Conservation (phyloP, 1,139 yeast genomes). For the Suhomyces maxii region DNA sequence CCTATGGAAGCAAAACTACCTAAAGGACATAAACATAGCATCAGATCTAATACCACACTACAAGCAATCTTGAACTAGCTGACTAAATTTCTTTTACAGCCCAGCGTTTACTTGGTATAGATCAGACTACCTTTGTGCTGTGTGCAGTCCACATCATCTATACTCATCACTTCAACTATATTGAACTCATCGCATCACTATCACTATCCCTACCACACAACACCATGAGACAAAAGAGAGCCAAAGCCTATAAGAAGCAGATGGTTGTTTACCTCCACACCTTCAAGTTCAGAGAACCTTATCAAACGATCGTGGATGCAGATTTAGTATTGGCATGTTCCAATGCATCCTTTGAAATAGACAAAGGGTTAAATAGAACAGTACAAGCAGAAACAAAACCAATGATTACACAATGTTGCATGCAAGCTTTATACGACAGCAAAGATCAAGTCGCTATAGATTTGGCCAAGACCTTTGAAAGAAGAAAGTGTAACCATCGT, state of each 20-base stretch:
- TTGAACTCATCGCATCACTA: constrained; percentile 7
- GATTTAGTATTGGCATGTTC: constrained; percentile 68
- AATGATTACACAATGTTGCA: constrained; percentile 96
- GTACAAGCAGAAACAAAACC: constrained; percentile 85
- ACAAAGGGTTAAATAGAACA: constrained; percentile 76
- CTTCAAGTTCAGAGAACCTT: constrained; percentile 92
- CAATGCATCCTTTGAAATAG: constrained; percentile 67
- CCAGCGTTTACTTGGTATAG: too few species aligned
- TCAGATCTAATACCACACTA: too few species aligned
- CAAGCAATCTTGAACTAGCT: too few species aligned
- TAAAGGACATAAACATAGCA: too few species aligned
- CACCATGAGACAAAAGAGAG: constrained; percentile 91
- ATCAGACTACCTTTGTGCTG: background rate
- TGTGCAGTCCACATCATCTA: background rate
- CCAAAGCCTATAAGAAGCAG: constrained; percentile 90
- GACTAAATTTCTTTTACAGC: too few species aligned
- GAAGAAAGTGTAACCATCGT: constrained; percentile 66
- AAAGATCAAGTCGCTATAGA: constrained; percentile 74
- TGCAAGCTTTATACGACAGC: constrained; percentile 76
- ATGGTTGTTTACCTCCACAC: constrained; percentile 81
- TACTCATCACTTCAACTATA: background rate
- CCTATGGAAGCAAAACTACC: too few species aligned
- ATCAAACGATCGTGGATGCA: constrained; percentile 84
- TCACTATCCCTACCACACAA: background rate
- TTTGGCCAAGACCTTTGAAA: constrained; percentile 78